Conservation (phyloP, 345 rosid genomes). For the Microthlaspi erraticum region DNA sequence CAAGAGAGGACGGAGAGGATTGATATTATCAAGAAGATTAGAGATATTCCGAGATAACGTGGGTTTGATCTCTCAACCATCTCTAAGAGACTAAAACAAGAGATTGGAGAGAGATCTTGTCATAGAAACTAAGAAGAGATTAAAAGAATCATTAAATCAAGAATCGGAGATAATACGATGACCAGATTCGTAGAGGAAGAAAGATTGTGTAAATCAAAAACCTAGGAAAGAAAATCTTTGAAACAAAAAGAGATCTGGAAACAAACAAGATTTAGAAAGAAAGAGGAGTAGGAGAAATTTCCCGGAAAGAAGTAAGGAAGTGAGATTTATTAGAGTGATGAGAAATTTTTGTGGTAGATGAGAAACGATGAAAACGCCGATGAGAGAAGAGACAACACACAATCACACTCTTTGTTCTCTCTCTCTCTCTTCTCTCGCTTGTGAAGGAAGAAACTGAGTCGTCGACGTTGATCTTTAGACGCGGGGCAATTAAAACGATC, state of each 20-base stretch:
- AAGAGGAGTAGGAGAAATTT: background rate
- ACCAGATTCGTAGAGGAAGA: slow-evolving; percentile 18
- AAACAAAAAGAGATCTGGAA: background rate
- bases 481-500: slow-evolving; percentile 43
- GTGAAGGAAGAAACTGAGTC: slow-evolving; percentile 44
- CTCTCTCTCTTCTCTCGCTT: slow-evolving; percentile 27
- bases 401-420: slow-evolving; percentile 21
- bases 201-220: slow-evolving; percentile 29
- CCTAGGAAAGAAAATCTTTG: slow-evolving; percentile 22
- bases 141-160: slow-evolving; percentile 33
- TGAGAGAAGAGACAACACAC: slow-evolving; percentile 6
- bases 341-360: slow-evolving; percentile 35
- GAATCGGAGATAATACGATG: background rate
- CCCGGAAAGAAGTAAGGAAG: background rate
- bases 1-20: slow-evolving; percentile 68
- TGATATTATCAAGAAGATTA: slow-evolving; percentile 57
- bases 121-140: slow-evolving; percentile 4
- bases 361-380: slow-evolving; percentile 45
- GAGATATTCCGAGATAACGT: slow-evolving; percentile 45
- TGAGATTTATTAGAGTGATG: slow-evolving; percentile 15
- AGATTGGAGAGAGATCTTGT: slow-evolving; percentile 9
- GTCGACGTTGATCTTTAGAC: slow-evolving; percentile 48
- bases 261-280: background rate
- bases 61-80: slow-evolving; percentile 66
- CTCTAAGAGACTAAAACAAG: slow-evolving; percentile 31